These are phyloP conservation scores for Crithidia bombi DNA, from an alignment of 208 protist genomes.

Conservation along the genomic window DNA sequence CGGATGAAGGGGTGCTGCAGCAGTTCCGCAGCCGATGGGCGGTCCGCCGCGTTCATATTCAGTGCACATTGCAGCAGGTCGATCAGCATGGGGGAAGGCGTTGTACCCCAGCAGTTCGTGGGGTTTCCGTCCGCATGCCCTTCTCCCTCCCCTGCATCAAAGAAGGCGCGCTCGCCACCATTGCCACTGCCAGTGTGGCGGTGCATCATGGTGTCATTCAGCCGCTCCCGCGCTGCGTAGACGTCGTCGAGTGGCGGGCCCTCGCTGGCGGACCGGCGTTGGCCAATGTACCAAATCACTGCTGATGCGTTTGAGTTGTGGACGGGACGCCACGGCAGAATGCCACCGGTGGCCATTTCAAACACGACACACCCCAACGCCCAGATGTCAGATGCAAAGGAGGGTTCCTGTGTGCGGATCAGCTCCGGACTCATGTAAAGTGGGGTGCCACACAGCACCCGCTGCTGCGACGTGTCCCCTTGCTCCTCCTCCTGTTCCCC, in stretches of 20 bases:
- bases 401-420: conserved; percentile 60
- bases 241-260: conserved; percentile 49
- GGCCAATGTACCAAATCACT: conserved; percentile 75
- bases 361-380: conserved; percentile 87
- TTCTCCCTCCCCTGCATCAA: not conserved
- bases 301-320: conserved; percentile 47
- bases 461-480: conserved; percentile 12
- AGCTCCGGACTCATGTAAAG: conserved; percentile 90
- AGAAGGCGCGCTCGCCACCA: not conserved
- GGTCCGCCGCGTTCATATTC: conserved; percentile 46
- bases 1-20: conserved; percentile 84
- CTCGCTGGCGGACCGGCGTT: conserved; percentile 26
- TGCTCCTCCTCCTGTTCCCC: conserved; percentile 4
- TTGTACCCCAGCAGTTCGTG: conserved; percentile 4
- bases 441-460: conserved; percentile 68
- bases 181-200: not conserved
- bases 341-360: conserved; percentile 89
- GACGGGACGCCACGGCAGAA: conserved; percentile 69
- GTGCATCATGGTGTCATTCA: conserved; percentile 17
- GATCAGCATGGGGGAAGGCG: conserved; percentile 53
- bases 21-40: conserved; percentile 61
- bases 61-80: conserved; percentile 69
- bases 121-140: not conserved
- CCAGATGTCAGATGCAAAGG: conserved; percentile 88
- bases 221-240: conserved; percentile 27